A percentile compares a stretch with the other conserved stretches of the same genome.
phyloP scores from a whole-genome alignment of 2,329 filamentous ascomycete genomes.

The Neurospora sp. region DNA sequence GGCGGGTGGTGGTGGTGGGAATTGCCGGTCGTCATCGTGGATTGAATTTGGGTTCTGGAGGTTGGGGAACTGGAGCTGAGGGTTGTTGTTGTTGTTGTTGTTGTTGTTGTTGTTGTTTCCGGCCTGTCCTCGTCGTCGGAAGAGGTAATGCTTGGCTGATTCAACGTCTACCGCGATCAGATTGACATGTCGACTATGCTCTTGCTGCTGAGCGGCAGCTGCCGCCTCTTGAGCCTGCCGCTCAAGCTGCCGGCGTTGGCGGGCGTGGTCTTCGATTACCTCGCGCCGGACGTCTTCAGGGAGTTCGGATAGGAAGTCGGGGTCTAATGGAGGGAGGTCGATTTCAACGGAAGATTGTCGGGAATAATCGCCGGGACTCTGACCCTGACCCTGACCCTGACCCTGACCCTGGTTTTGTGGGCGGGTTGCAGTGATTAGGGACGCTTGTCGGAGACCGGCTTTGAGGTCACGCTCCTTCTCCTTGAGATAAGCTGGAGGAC shows the following conservation, averaged over 20 bases:
- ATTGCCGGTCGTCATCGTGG: conserved; percentile 1
- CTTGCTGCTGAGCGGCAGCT: neutral
- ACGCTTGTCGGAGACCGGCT: conserved; percentile 28
- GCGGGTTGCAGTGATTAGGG: neutral
- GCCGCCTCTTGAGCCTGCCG: conserved; percentile 31
- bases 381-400: neutral
- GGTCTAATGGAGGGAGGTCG: conserved; percentile 39
- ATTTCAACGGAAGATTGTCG: neutral
- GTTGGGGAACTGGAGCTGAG: conserved; percentile 20
- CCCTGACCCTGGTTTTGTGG: neutral
- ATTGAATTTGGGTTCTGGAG: neutral
- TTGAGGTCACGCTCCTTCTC: conserved; percentile 39
- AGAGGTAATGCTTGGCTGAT: neutral
- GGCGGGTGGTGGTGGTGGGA: neutral
- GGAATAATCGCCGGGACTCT: neutral
- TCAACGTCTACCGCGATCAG: neutral
- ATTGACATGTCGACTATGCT: neutral
- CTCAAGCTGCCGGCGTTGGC: conserved; percentile 41
- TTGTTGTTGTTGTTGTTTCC: conserved; percentile 8
- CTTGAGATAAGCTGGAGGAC: neutral
- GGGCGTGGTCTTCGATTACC: conserved; percentile 64
- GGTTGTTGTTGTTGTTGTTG: conserved; percentile 14
- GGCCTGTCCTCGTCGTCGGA: neutral
- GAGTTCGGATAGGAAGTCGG: conserved; percentile 69
- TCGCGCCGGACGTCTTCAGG: conserved; percentile 73